Conservation (phyloP, 2,329 filamentous ascomycete species). For the Xylaria sp. region DNA sequence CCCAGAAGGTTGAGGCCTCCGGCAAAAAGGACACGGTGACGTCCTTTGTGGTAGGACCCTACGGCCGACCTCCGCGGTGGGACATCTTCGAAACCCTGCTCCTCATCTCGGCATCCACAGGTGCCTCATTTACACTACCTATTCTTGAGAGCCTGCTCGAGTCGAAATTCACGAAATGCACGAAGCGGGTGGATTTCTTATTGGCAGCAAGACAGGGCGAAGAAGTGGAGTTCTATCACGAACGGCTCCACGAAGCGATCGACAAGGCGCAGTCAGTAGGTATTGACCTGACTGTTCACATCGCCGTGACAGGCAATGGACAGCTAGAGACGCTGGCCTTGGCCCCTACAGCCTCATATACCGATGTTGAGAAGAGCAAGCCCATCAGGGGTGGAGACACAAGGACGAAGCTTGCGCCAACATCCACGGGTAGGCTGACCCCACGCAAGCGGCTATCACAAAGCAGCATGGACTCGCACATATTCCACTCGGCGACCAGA, state of each 20-base stretch:
- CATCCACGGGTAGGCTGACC: slow-evolving; percentile 25
- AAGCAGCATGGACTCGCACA: slow-evolving; percentile 52
- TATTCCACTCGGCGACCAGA: slow-evolving; percentile 58
- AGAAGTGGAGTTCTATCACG: slow-evolving; percentile 66
- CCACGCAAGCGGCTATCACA: slow-evolving; percentile 36
- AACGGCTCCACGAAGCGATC: slow-evolving; percentile 59
- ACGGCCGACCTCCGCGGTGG: slow-evolving; percentile 65
- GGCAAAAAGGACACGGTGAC: slow-evolving; percentile 51
- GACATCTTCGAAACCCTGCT: slow-evolving; percentile 68
- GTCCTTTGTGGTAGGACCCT: slow-evolving; percentile 66
- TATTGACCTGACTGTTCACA: slow-evolving; percentile 61
- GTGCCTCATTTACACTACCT: slow-evolving; percentile 69
- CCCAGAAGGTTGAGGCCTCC: slow-evolving; percentile 50
- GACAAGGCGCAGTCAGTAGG: slow-evolving; percentile 55
- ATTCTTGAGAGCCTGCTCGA: slow-evolving; percentile 66
- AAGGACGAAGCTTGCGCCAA: slow-evolving; percentile 44
- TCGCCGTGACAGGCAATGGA: slow-evolving; percentile 61
- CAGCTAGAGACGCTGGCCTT: slow-evolving; percentile 40
- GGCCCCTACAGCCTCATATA: slow-evolving; percentile 32
- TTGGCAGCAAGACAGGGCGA: slow-evolving; percentile 61
- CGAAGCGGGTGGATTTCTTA: slow-evolving; percentile 63
- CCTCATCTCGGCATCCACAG: slow-evolving; percentile 69
- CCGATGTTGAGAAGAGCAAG: slow-evolving; percentile 42
- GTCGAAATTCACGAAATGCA: slow-evolving; percentile 56
- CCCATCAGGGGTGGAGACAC: slow-evolving; percentile 20